Conservation (phyloP, 148 eudicot genomes). For the Rhododendron simsii region DNA sequence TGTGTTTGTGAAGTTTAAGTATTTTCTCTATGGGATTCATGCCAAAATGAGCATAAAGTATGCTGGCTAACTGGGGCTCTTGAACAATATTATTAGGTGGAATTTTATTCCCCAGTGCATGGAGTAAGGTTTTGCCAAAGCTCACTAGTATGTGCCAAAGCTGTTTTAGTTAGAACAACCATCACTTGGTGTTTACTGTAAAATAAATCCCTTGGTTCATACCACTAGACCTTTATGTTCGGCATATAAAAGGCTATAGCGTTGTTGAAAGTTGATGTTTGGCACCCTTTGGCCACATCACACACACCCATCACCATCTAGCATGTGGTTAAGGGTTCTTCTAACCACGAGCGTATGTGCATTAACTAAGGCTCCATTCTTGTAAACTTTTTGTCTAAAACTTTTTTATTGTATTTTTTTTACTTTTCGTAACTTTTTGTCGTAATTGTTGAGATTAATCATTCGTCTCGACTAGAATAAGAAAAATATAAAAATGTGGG, state of each 20-base stretch:
- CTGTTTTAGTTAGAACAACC: background rate
- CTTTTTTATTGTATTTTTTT: no score
- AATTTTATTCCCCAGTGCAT: background rate
- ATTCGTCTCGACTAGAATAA: no score
- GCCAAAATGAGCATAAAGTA: background rate
- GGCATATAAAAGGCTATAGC: background rate
- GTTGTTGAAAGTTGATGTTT: background rate
- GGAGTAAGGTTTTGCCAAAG: background rate
- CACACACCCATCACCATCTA: background rate
- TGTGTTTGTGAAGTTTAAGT: background rate
- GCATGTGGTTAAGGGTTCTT: background rate
- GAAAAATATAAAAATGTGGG: background rate
- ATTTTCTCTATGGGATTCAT: background rate
- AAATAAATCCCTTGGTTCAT: background rate
- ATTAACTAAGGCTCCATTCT: background rate
- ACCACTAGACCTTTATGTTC: background rate
- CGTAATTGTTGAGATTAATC: background rate
- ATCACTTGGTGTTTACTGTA: background rate
- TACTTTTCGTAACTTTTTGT: background rate
- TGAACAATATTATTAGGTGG: background rate
- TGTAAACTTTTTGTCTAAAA: background rate
- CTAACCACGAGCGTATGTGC: background rate
- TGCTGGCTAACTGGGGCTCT: background rate
- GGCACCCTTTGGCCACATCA: background rate
- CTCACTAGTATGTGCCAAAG: background rate